Evolutionary conservation across 2,329 filamentous ascomycete genomes (phyloP), one percentile per base, ranked within the genome.

Genomic region (Venturiaceae sp.): DNA sequence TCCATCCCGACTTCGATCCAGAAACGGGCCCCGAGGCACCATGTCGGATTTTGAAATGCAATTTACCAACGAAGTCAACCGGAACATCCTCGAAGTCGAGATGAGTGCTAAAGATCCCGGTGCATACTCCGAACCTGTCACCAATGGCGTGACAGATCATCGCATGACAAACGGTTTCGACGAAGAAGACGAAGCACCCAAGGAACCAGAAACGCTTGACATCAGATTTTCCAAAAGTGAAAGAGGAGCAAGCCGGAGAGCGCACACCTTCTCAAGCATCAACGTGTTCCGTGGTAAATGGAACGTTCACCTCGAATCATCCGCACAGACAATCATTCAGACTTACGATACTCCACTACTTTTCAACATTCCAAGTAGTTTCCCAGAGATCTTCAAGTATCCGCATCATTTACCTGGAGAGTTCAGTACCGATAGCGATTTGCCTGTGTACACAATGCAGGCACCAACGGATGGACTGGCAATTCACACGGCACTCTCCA

Each of bases 331-430:
- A 1, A 33, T 41, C 23, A 28, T 58, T 8, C 57, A 58, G 30
- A 28, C 33, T 9, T 58, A 33, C 44, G 44, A 23, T 9, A 54
- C 61, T 55, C 41, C 5, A 2, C 77, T 92, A 7, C 75, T 80
- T 1, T 94, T 91, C 66, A 91, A 92, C 1, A 68, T 92, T 30
- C 79, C 95, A 34, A 85, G 94, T 67, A 95, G 90, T 69, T 96
- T 88, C 68, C 94, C 94, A 0, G 75, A 76, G 32, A 86, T 96
- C 57, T 90, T 92, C 70, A 69, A 78, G 19, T 72, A 77, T 55
- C 69, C 69, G 2, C 63, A 63, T 26, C 65, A 63, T 9, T 26
- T 60, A 5, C 78, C 60, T 66, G 68, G 60, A 66, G 68, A 50
- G 9, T n/a, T 50, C 44, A 30, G 44, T 30, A 30, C 44, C 21